Evolutionary conservation across 305 asterid species (phyloP).

Genomic region (Vinca major): DNA sequence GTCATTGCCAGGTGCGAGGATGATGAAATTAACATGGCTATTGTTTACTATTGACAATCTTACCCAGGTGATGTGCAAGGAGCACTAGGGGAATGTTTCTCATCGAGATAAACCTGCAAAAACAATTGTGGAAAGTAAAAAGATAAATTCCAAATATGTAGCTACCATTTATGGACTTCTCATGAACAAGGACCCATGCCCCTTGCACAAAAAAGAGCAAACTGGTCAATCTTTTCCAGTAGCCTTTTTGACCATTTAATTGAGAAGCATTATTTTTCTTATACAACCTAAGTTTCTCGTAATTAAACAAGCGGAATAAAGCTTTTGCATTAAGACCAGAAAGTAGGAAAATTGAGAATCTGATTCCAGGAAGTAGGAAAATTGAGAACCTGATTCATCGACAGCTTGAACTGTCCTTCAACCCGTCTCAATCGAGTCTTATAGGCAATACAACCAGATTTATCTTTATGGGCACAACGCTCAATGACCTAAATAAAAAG

Average conservation of each 20-base stretch:
- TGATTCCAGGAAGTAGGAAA: no score
- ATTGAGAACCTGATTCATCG: slow-evolving; percentile 11
- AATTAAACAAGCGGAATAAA: not conserved
- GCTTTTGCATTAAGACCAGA: not conserved
- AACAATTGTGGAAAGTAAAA: not conserved
- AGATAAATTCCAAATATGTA: not conserved
- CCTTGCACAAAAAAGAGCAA: not conserved
- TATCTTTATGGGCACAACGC: slow-evolving; percentile 10
- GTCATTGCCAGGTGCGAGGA: not conserved
- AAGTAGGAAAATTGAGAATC: not conserved
- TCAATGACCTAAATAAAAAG: slow-evolving; percentile 10
- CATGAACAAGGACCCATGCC: not conserved
- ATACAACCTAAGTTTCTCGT: not conserved
- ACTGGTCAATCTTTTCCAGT: not conserved
- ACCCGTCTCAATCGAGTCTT: slow-evolving; percentile 9
- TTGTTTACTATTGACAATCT: not conserved
- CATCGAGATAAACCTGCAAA: slow-evolving; percentile 10
- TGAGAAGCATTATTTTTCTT: not conserved
- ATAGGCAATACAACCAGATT: slow-evolving; percentile 9
- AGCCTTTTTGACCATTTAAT: not conserved
- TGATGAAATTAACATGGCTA: not conserved
- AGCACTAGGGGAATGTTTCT: not conserved
- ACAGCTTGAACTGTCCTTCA: slow-evolving; percentile 15
- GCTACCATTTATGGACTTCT: not conserved
- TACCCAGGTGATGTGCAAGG: slow-evolving; percentile 16